Percentiles rank a stretch among this genome's conserved stretches.
Conservation (phyloP, 2,329 filamentous ascomycete genomes). For the Colletotrichum ledebouriae region DNA sequence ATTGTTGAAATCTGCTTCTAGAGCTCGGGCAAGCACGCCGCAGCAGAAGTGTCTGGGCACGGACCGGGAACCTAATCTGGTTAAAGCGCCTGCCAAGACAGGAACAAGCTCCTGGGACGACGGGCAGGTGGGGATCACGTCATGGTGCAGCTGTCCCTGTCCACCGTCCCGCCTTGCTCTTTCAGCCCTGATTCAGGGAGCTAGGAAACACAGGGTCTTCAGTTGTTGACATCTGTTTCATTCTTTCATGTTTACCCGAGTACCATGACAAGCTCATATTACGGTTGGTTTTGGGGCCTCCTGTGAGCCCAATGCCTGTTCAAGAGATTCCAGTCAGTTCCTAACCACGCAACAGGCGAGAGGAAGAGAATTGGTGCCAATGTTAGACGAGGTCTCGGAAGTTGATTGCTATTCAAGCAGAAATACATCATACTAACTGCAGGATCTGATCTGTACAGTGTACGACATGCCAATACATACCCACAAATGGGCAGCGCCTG, state of each 20-base stretch:
- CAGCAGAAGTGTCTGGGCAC: constrained; percentile 26
- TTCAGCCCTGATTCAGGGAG: not conserved
- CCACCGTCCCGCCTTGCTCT: not conserved
- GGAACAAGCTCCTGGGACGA: constrained; percentile 41
- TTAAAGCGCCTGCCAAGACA: constrained; percentile 37
- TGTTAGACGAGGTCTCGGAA: too few relatives aligned
- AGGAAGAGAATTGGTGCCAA: too few relatives aligned
- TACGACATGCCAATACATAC: too few relatives aligned
- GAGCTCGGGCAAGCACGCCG: constrained; percentile 29
- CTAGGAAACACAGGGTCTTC: too few relatives aligned
- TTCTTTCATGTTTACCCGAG: not conserved
- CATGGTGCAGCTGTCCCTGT: constrained; percentile 41
- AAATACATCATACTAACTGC: too few relatives aligned
- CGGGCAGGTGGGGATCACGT: constrained; percentile 39
- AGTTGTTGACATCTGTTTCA: not conserved
- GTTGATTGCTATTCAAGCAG: too few relatives aligned
- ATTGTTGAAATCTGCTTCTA: constrained; percentile 35
- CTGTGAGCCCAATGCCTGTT: not conserved
- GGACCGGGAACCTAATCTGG: not conserved
- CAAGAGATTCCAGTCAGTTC: too few relatives aligned
- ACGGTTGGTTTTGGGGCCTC: too few relatives aligned
- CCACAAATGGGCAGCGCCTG: too few relatives aligned
- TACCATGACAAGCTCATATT: too few relatives aligned
- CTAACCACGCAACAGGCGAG: too few relatives aligned
- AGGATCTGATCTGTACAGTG: too few relatives aligned